Evolutionary conservation across 805 yeast species (phyloP), one percentile per base, ranked within the genome.

Genomic region (Maudiozyma barnettii): DNA sequence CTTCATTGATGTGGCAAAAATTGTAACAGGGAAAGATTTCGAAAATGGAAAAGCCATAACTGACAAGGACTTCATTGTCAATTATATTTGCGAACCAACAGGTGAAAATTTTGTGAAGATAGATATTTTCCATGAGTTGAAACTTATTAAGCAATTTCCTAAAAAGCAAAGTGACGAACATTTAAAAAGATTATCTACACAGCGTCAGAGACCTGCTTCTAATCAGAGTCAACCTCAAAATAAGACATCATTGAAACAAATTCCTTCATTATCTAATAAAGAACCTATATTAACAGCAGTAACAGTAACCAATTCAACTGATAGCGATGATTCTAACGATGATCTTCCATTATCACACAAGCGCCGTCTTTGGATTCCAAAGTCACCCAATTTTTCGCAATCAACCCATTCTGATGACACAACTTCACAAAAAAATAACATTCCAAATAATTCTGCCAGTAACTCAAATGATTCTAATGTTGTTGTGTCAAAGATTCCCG

Each of bases 1-100:
- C 41, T 68, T 81, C 22, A 51, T 75, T 1, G 69, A 61, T 5
- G 64, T 67, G 37, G 80, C 77, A 7, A 67, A 59, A 7, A 75
- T 82, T 1, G 49, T 76, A 13, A 69, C 75, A 1, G 47, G 56
- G 12, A 44, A 57, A 1, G 70, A 71, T 18, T 72, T 69, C 52
- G 46, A 53, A 5, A 54, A 56, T 1, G 56, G 66, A 13, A 75
- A 72, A 43, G 39, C 18, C 10, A 22, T 16, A 12, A 30, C 18
- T 18, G 65, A 57, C 41, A 51, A 39, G 23, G 65, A 64, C 23
- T 68, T 67, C 49, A 38, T 59, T 9, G 64, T 65, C 26, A 57
- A 63, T 4, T 61, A 52, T 45, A 66, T 65, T 16, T 67, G 67
- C 50, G 72, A 68, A 51, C 70, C 51, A 45, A 55, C 56, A 45